Base-by-base conservation (phyloP, 148 eudicot genomes). In the Linanthus parryae region DNA sequence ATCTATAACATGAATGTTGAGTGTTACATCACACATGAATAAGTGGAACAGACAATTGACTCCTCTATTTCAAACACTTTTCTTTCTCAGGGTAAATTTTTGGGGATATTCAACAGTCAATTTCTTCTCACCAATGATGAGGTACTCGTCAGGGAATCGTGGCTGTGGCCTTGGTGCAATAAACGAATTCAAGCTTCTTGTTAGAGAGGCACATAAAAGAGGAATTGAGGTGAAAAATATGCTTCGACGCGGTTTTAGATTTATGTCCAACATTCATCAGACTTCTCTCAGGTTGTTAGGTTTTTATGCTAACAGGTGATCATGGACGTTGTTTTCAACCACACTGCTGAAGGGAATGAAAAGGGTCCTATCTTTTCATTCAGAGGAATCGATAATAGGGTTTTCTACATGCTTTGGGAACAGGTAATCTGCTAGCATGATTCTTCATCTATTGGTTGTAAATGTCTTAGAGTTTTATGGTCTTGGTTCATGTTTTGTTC, bases 271-370 rank as follows among this genome's bases (percentile, higher is more conserved):
- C n/a, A n/a, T n/a, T n/a, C n/a, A n/a, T n/a, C 9, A 57, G 40
- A 19, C 52, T 41, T 41, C 14, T 14, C 7, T 29, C 56, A 51
- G 11, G 11, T 60, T 2, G 12, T 34, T 20, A 10, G n/a, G n/a
- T n/a, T 33, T 36, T 26, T 39, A 16, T 42, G 60, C 55, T 39
- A 6, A 47, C 77, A 88, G 99, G 99, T 94, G 29, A 67, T 94
- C 64, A 88, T 94, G 99, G 99, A 94, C 65, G 95, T 94, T 57
- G 99, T 94, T 59, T 88, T 94, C 64, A 94, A 94, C 66, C 99
- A 94, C 71, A 88, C 99, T 27, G 96, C 99, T 64, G 99, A 94
- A 82, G 99, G 99, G 69, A 94, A 88, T 66, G 91, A 94, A 66
- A 84, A 74, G 70, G 99, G 96, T 62, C 95, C 95, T 56, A 64